Conservation (phyloP, 108 stramenopile genomes). For the Bacterosira constricta region DNA sequence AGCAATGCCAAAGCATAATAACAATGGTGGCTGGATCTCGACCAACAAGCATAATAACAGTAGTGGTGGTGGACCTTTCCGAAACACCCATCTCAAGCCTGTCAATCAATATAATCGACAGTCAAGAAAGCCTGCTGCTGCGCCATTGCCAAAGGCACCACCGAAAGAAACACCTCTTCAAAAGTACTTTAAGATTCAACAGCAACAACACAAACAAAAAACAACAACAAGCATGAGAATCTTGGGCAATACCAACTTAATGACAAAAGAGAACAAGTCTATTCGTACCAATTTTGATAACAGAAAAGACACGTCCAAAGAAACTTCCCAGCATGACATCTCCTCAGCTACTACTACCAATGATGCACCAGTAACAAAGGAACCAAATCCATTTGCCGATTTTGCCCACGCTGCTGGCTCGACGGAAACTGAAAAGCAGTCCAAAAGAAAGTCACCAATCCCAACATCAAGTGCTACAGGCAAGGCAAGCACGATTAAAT, state of each 20-base stretch:
- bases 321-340: no score
- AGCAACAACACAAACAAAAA: neutral
- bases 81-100: no score
- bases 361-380: neutral
- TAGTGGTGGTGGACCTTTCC: no score
- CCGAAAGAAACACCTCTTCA: neutral
- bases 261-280: neutral
- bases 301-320: no score
- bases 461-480: slow-evolving; percentile 3
- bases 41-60: neutral
- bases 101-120: neutral
- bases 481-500: neutral
- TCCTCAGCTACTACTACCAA: neutral
- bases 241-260: neutral
- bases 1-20: neutral
- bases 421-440: neutral
- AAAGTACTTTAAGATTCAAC: neutral
- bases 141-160: neutral
- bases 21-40: slow-evolving; percentile 16
- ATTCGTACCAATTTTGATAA: no score
- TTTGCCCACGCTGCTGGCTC: slow-evolving; percentile 4
- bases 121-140: neutral
- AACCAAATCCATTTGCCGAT: slow-evolving; percentile 21
- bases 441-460: neutral
- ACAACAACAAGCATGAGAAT: neutral